A percentile compares a stretch with the other conserved stretches of the same genome.
phyloP scores from a whole-genome alignment of 2,329 filamentous ascomycete species.

The Corynespora cassiicola region DNA sequence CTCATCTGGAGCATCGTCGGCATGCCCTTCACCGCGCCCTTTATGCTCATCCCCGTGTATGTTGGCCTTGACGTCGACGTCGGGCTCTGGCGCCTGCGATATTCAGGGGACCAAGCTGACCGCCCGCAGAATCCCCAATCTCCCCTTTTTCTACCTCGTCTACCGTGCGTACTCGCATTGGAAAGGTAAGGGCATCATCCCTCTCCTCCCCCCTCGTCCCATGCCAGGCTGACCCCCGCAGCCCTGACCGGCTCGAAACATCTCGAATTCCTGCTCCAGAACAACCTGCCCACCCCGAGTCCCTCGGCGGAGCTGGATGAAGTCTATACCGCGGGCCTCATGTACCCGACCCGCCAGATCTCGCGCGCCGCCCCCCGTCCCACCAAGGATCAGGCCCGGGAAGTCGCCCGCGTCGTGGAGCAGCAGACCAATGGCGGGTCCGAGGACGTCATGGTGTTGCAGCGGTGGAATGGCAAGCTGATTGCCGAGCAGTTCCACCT shows the following conservation, averaged over 20 bases:
- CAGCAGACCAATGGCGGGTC: conserved; percentile 47
- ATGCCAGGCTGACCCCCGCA: conserved; percentile 17
- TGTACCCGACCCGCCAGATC: conserved; percentile 49
- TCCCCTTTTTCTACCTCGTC: conserved; percentile 94
- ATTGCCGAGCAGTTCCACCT: conserved; percentile 56
- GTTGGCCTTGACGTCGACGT: conserved; percentile 50
- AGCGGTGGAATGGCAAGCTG: conserved; percentile 59
- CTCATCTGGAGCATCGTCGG: conserved; percentile 82
- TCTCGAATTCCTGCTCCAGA: conserved; percentile 78
- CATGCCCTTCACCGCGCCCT: conserved; percentile 71
- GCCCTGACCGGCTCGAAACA: conserved; percentile 86
- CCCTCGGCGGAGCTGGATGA: conserved; percentile 75
- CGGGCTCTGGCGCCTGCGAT: neutral
- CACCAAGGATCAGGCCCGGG: conserved; percentile 43
- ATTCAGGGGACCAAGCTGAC: conserved; percentile 7
- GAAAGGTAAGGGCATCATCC: conserved; percentile 25
- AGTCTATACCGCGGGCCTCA: conserved; percentile 68
- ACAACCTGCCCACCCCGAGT: conserved; percentile 70
- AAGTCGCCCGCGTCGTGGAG: conserved; percentile 47
- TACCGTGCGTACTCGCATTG: conserved; percentile 73
- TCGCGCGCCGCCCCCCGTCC: conserved; percentile 48
- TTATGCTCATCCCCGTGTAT: conserved; percentile 87
- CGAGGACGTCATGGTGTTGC: conserved; percentile 57
- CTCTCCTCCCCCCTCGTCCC: neutral
- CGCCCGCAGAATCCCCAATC: conserved; percentile 75